Evolutionary conservation across 2,329 filamentous ascomycete genomes (phyloP), one percentile per base, ranked within the genome.

Genomic region (Cordyceps farinosa): DNA sequence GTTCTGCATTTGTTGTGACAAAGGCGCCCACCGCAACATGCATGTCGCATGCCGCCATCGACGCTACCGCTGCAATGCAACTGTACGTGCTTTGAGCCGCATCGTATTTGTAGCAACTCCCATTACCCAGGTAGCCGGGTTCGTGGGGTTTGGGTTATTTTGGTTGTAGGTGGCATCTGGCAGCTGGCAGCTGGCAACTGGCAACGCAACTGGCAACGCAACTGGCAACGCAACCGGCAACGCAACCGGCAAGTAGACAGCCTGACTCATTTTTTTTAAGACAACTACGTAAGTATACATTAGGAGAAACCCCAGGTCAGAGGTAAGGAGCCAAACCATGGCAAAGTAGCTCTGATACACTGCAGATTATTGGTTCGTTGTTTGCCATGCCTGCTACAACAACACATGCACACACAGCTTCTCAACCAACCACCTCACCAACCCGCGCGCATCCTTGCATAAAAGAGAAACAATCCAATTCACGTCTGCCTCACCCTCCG

Each of bases 31-130:
- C 58, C 58, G 50, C 40, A 61, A 38, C 36, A 61, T 61, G 50
- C 50, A 53, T 54, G 58, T 47, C 40, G 40, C 50, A 36, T 15
- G 29, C 58, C 58, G 50, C 8, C n/a, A 54, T 61, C 58, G 58
- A 47, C 47, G 50, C 58, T 52, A 60, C 40, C 40, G 30, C n/a
- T 51, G 58, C 58, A 22, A 61, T 45, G 40, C 40, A 61, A 60
- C 36, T 27, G 22, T n/a, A 7, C 5, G 5, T 44, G 2, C 17
- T 38, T 51, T 32, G 57, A 44, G 29, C 47, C 15, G 30, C 38
- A 32, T 42, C 1, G 32, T 34, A 11, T 44, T 47, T 36, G 17
- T 47, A 29, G 3, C 29, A 2, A n/a, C 27, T 52, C 10, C 4
- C 17, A 34, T 34, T 29, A 11, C 40, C 13, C 15, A 4, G 5